Percentiles rank a stretch among this genome's conserved stretches.
Conservation (phyloP, 2,329 filamentous ascomycete species). For the Scopulariopsis brevicaulis region DNA sequence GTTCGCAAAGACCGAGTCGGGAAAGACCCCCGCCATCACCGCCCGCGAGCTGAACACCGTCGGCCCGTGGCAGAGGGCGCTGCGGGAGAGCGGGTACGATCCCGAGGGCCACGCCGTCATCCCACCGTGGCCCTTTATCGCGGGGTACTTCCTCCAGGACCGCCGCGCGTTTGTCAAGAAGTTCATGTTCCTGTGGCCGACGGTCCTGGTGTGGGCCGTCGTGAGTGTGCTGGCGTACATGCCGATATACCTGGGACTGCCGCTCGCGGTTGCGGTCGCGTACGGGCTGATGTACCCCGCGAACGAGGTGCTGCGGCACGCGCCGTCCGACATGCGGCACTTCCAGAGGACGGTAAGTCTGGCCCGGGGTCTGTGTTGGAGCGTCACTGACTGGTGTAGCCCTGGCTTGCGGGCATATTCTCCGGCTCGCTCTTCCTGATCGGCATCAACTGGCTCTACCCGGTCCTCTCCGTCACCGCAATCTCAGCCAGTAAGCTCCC, state of each 20-base stretch:
- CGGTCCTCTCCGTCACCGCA: slow-evolving; percentile 46
- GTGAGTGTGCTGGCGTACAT: slow-evolving; percentile 63
- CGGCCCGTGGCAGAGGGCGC: slow-evolving; percentile 68
- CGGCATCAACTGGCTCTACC: slow-evolving; percentile 62
- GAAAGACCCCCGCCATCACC: slow-evolving; percentile 80
- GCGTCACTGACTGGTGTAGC: slow-evolving; percentile 32
- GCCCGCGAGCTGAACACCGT: slow-evolving; percentile 84
- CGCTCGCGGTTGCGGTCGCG: slow-evolving; percentile 52
- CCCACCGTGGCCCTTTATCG: slow-evolving; percentile 55
- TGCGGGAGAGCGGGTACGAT: slow-evolving; percentile 77
- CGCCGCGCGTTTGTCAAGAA: slow-evolving; percentile 67
- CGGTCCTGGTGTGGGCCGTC: slow-evolving; percentile 60
- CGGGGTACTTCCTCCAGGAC: slow-evolving; percentile 65
- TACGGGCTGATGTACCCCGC: slow-evolving; percentile 69
- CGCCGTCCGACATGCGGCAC: slow-evolving; percentile 76
- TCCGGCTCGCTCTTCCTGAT: slow-evolving; percentile 75
- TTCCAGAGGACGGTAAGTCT: slow-evolving; percentile 74
- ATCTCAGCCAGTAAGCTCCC: slow-evolving; percentile 33
- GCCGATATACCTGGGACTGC: slow-evolving; percentile 66
- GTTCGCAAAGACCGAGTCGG: slow-evolving; percentile 78
- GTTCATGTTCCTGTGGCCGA: slow-evolving; percentile 86
- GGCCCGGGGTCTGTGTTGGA: not conserved
- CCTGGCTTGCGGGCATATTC: slow-evolving; percentile 91
- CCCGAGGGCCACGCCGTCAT: slow-evolving; percentile 61
- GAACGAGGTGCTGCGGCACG: slow-evolving; percentile 68